These are phyloP conservation scores for Beta vulgaris DNA, from an alignment of 148 eudicot genomes.

Conservation along the genomic window DNA sequence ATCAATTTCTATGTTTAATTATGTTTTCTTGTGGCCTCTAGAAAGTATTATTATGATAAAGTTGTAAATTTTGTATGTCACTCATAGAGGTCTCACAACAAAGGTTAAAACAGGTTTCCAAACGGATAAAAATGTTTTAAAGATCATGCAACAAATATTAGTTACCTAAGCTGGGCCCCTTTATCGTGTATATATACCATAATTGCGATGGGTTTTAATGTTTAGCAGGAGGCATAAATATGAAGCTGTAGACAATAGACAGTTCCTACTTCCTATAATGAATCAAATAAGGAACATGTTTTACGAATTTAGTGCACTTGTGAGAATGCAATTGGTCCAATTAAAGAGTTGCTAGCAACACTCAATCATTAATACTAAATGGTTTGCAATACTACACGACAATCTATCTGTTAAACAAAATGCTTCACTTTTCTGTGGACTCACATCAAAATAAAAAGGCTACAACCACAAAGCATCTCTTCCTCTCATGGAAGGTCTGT, in stretches of 20 bases:
- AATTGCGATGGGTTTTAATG: neutral
- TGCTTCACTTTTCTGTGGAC: constrained; percentile 21
- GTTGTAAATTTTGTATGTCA: too few species aligned
- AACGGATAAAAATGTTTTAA: too few species aligned
- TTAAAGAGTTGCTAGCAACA: neutral
- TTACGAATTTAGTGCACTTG: constrained; percentile 6
- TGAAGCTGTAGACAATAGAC: neutral
- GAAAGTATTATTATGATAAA: too few species aligned
- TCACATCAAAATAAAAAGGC: constrained; percentile 25
- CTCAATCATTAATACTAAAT: neutral
- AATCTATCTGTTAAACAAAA: neutral
- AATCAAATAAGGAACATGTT: neutral
- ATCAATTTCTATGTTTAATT: too few species aligned
- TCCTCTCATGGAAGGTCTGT: constrained; percentile 25
- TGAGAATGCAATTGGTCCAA: neutral
- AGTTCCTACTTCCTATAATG: neutral
- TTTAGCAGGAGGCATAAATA: neutral
- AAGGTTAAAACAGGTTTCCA: too few species aligned
- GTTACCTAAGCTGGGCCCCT: too few species aligned
- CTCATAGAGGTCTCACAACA: too few species aligned
- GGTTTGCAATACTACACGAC: neutral
- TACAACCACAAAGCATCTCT: constrained; percentile 27
- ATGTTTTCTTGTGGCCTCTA: too few species aligned
- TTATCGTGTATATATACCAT: neutral
- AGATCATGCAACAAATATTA: too few species aligned